Conservation (phyloP, 2,329 filamentous ascomycete species). For the Colletotrichum brevisporum region DNA sequence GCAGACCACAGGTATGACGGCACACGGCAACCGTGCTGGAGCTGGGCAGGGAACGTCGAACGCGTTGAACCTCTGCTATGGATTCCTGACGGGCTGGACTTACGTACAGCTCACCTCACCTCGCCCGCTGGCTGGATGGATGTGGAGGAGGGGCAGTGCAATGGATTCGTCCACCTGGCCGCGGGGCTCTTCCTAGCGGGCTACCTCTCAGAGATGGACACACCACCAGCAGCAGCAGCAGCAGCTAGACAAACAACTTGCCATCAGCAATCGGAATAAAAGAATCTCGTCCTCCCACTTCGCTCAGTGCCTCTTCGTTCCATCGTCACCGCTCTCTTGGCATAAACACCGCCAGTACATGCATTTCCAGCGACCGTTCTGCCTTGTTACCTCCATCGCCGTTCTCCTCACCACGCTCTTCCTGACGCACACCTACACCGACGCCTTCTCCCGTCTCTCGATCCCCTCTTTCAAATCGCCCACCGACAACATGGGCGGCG, state of each 20-base stretch:
- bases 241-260: constrained; percentile 7
- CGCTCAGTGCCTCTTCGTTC: background rate
- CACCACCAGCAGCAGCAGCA: background rate
- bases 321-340: background rate
- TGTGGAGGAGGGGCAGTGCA: constrained; percentile 30
- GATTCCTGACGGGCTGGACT: background rate
- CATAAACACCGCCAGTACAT: constrained; percentile 19
- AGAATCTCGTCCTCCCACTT: constrained; percentile 4
- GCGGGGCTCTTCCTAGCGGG: constrained; percentile 17
- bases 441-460: constrained; percentile 29
- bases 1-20: constrained; percentile 10
- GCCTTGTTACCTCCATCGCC: constrained; percentile 41
- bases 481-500: constrained; percentile 57
- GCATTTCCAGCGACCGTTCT: constrained; percentile 32
- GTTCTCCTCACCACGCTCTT: constrained; percentile 43
- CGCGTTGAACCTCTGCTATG: background rate
- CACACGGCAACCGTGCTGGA: constrained; percentile 14
- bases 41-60: background rate
- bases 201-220: constrained; percentile 14
- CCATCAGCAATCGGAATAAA: constrained; percentile 13
- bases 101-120: constrained; percentile 16
- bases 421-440: constrained; percentile 42
- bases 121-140: no score
- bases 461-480: constrained; percentile 25
- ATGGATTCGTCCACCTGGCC: constrained; percentile 9